Base-by-base conservation (phyloP, 768 basidiomycete species). In the Cytidiella melzeri region DNA sequence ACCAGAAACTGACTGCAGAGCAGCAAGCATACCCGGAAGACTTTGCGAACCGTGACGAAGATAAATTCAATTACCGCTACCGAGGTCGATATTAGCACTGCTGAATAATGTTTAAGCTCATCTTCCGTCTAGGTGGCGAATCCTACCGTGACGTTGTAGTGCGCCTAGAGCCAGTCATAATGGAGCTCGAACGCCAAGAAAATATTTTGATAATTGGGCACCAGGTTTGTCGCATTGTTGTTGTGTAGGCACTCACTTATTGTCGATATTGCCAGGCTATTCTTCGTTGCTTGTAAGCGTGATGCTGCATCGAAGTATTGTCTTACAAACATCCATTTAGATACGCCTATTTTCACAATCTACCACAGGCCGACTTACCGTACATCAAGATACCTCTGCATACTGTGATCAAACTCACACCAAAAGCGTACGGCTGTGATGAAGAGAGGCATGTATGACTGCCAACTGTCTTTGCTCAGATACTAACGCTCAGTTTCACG, bases 41-140 rank as follows among this genome's bases (percentile, higher is more conserved):
- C 63, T 98, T 94, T 67, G 93, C 92, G 13, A 93, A 94, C 63
- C 83, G 96, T 21, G 96, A 99, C 59, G 92, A 97, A 51, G 96
- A 99, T 74, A 99, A 99, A 69, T 99, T 96, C 68, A 98, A 98
- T 67, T 99, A 99, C 67, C 83, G 96, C 24, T 98, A 97, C 66
- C 79, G 96, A 58, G 93, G 84, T 59, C 38, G 4, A 60, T 51
- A 2, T 48, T 47, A 10, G n/a, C 37, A 39, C n/a, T 12, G 5
- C 7, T 18, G 9, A 12, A 12, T 24, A 27, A 2, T 11, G 11
- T 3, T 13, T n/a, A 1, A 27, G 37, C 24, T 26, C 5, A 28
- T 41, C n/a, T 5, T 10, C 20, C 18, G 11, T 5, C 9, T 40
- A 73, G 75, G 83, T 18, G 96, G 96, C 47, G 96, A 99, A 69